Conservation (phyloP, 2,329 filamentous ascomycete genomes). For the Cladosporium cucumerinum region DNA sequence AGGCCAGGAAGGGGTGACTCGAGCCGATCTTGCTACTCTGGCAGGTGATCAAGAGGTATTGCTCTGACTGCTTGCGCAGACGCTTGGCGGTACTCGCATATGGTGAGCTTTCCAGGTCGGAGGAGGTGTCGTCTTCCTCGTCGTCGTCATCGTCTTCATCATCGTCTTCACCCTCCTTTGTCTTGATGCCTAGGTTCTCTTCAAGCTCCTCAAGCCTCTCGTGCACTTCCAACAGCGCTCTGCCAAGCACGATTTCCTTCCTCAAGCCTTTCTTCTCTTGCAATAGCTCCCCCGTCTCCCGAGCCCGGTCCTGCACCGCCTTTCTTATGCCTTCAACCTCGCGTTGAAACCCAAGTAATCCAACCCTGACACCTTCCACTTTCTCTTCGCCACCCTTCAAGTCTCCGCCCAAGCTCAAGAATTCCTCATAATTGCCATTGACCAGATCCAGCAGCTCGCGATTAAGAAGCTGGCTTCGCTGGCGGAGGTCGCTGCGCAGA, state of each 20-base stretch:
- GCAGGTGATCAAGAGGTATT: slow-evolving; percentile 56
- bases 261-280: slow-evolving; percentile 65
- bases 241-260: slow-evolving; percentile 60
- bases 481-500: slow-evolving; percentile 77
- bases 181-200: slow-evolving; percentile 56
- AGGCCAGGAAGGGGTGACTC: slow-evolving; percentile 61
- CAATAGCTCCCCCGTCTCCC: slow-evolving; percentile 61
- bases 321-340: slow-evolving; percentile 72
- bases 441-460: slow-evolving; percentile 90
- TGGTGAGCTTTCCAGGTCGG: slow-evolving; percentile 34
- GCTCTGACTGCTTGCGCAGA: slow-evolving; percentile 55
- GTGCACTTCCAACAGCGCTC: slow-evolving; percentile 63
- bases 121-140: slow-evolving; percentile 34
- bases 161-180: slow-evolving; percentile 27
- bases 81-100: slow-evolving; percentile 36
- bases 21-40: slow-evolving; percentile 51
- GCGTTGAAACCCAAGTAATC: slow-evolving; percentile 77
- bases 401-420: slow-evolving; percentile 76
- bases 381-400: slow-evolving; percentile 85
- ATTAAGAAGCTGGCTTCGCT: slow-evolving; percentile 73
- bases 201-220: slow-evolving; percentile 63
- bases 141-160: slow-evolving; percentile 30
- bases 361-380: slow-evolving; percentile 84
- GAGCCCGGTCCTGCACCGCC: slow-evolving; percentile 60
- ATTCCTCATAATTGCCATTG: slow-evolving; percentile 91